Conservation (phyloP, 2,329 filamentous ascomycete genomes). For the Penicillium glabrum region DNA sequence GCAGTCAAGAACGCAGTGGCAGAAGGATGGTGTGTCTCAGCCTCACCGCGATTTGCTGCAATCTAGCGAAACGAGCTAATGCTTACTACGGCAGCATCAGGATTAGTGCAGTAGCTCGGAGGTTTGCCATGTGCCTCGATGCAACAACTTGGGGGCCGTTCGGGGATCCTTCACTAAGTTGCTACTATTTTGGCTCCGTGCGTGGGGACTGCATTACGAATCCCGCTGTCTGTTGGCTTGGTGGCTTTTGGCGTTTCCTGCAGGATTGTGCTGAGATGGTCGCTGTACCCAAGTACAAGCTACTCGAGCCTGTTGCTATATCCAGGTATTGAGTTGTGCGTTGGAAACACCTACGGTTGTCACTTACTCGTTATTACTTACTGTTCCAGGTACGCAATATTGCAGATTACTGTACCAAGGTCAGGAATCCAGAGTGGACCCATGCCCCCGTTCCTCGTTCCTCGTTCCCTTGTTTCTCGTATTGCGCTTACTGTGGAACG, state of each 20-base stretch:
- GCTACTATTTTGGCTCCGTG: background rate
- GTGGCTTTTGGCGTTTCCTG: background rate
- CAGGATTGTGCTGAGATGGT: background rate
- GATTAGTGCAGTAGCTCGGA: background rate
- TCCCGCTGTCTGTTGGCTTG: background rate
- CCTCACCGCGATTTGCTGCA: background rate
- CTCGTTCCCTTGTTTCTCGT: background rate
- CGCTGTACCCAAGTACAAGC: background rate
- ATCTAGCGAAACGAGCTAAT: background rate
- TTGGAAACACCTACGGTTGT: background rate
- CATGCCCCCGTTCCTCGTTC: background rate
- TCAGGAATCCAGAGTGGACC: background rate
- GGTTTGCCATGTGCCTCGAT: background rate
- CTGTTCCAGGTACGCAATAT: too few species aligned
- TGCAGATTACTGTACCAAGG: too few species aligned
- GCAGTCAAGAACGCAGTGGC: background rate
- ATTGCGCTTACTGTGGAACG: background rate
- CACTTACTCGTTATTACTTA: background rate
- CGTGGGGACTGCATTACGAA: background rate
- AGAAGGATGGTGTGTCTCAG: background rate
- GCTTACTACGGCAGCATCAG: background rate
- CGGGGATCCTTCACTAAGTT: background rate
- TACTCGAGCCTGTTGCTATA: background rate
- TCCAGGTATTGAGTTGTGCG: background rate
- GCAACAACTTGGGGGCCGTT: background rate